Evolutionary conservation across 768 basidiomycete species (phyloP).

Genomic region (Cystoderma amianthinum): DNA sequence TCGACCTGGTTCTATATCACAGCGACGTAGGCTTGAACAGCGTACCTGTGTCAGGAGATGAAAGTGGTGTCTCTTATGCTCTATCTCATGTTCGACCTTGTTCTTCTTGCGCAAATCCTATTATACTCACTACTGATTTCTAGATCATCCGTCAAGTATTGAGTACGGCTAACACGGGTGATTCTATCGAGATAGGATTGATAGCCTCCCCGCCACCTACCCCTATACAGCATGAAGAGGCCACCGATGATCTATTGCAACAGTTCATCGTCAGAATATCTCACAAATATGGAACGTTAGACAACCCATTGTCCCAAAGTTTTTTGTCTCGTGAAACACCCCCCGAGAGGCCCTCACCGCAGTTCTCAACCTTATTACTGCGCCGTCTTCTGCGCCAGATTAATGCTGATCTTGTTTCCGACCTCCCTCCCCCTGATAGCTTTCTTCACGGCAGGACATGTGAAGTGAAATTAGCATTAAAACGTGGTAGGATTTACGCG

Average conservation of each 20-base stretch:
- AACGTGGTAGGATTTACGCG: constrained; percentile 45
- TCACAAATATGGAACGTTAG: constrained; percentile 30
- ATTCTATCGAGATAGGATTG: constrained; percentile 83
- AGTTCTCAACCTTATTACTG: constrained; percentile 43
- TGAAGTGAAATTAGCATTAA: constrained; percentile 59
- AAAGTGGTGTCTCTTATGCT: constrained; percentile 75
- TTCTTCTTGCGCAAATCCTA: constrained; percentile 10
- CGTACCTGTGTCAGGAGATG: constrained; percentile 78
- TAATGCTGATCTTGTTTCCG: constrained; percentile 39
- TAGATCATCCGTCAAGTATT: constrained; percentile 86
- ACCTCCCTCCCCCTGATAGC: constrained; percentile 33
- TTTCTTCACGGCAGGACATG: constrained; percentile 48
- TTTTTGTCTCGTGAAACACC: background rate
- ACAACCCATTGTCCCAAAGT: constrained; percentile 11
- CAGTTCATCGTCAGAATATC: constrained; percentile 40
- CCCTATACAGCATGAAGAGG: constrained; percentile 10
- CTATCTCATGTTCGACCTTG: constrained; percentile 70
- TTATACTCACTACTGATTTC: constrained; percentile 3
- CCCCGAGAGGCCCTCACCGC: constrained; percentile 32
- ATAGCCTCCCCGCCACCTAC: constrained; percentile 28
- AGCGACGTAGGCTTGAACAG: constrained; percentile 86
- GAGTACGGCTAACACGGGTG: constrained; percentile 57
- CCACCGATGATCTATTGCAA: constrained; percentile 18
- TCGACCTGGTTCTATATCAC: constrained; percentile 88
- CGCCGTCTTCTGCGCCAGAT: constrained; percentile 56